Conservation (phyloP, 805 yeast genomes). For the Candida vaughaniae region DNA sequence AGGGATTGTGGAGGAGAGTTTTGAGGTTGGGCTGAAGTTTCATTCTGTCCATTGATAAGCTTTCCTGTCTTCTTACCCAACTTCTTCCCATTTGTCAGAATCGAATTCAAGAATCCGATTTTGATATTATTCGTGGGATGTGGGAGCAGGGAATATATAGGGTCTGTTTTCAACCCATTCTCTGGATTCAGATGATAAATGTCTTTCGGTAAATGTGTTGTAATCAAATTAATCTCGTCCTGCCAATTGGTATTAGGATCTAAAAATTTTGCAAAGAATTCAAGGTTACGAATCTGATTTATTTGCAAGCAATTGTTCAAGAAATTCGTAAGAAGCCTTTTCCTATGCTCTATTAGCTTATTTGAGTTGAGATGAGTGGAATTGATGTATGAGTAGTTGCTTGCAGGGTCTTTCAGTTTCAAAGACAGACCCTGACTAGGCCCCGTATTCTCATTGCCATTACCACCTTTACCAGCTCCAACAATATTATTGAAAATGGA, state of each 20-base stretch:
- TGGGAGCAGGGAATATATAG: constrained; percentile 34
- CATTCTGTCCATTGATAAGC: constrained; percentile 11
- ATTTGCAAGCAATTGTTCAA: constrained; percentile 70
- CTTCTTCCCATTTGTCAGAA: constrained; percentile 23
- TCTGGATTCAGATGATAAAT: constrained; percentile 45
- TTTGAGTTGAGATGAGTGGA: constrained; percentile 39
- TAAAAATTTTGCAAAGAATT: constrained; percentile 71
- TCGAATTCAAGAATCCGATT: constrained; percentile 31
- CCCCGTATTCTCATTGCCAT: constrained; percentile 3
- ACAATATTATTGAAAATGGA: constrained; percentile 35
- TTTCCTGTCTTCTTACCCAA: constrained; percentile 24
- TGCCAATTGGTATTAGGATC: constrained; percentile 86
- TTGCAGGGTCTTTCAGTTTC: constrained; percentile 7
- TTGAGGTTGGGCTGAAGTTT: constrained; percentile 1
- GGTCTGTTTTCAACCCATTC: constrained; percentile 38
- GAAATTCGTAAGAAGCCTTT: constrained; percentile 72
- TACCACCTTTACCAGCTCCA: constrained; percentile 12
- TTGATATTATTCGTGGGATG: constrained; percentile 25
- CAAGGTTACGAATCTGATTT: constrained; percentile 53
- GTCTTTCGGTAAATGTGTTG: constrained; percentile 40
- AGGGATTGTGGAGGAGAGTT: background rate
- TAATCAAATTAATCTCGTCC: constrained; percentile 51
- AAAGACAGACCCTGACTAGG: too few species aligned
- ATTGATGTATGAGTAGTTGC: constrained; percentile 34
- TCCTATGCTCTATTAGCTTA: constrained; percentile 50